Evolutionary conservation across 1,284 basidiomycete genomes (phyloP), one percentile per base, ranked within the genome.

Genomic region (Malassezia vespertilionis): DNA sequence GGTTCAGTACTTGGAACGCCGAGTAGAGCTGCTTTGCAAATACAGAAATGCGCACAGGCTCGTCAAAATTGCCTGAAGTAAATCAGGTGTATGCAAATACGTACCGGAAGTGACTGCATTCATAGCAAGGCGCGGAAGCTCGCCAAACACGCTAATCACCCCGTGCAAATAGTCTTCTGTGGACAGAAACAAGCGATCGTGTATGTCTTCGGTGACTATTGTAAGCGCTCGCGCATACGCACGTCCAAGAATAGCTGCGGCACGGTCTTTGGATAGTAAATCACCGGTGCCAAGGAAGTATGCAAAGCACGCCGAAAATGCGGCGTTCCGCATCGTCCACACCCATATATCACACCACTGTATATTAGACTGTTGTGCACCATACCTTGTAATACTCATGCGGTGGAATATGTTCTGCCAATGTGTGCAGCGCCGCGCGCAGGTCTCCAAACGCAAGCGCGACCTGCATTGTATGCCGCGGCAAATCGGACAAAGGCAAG

Each of bases 1-100:
- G 53, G 31, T 71, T 70, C 2, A 71, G 45, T 34, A 70, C 40
- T 36, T 64, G 61, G 38, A 71, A 70, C 6, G 61, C 65, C 9
- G 56, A 44, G 31, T 67, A 58, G 5, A 71, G 42, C 27, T 69
- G 56, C 46, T 70, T 71, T 31, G 68, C 62, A 21, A 70, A 60
- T 1, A 10, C 24, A 0, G 60, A 53, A 8, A 71, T 53, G 4
- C 59, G 33, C 7, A 68, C 52, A 0, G 66, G 63, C 10, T 63
- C 58, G 2, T 46, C 28, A 33, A 58, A 67, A 44, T 69, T 63
- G 28, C 55, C 53, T 2, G 60, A 33, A 0, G 60, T 64, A 15
- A 64, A 60, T 24, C 42, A 41, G 43, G 8, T 15, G n/a, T 9
- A 15, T 15, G 31, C 8, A 6, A n/a, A 15, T 5, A 33, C 31